Evolutionary conservation across 495 filamentous ascomycete species (phyloP).

Genomic region (Annulohypoxylon stygium): DNA sequence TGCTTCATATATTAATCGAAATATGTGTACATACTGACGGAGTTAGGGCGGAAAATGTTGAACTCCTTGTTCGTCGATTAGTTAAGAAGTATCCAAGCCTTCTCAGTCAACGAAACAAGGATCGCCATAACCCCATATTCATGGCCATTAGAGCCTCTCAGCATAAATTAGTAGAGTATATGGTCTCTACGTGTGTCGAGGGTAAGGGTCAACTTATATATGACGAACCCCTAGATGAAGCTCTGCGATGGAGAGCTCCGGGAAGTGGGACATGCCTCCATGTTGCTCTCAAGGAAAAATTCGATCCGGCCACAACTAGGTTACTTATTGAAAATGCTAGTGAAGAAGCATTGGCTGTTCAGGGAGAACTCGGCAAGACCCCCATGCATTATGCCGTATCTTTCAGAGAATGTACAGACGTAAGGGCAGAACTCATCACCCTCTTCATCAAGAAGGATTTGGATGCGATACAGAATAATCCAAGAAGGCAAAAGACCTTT

Average conservation of each 20-base stretch:
- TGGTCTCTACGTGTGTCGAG: conserved; percentile 2
- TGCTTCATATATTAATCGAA: conserved; percentile 6
- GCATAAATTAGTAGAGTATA: conserved; percentile 8
- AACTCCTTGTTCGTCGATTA: conserved; percentile 3
- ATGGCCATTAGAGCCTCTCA: conserved; percentile 13
- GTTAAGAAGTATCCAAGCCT: conserved; percentile 1
- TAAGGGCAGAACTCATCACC: not conserved
- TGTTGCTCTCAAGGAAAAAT: conserved; percentile 2
- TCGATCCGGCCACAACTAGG: not conserved
- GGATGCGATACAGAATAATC: not conserved
- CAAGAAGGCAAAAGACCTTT: not conserved
- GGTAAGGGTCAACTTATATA: not conserved
- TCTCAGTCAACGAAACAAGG: not conserved
- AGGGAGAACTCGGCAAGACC: conserved; percentile 1
- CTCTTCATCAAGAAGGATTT: conserved; percentile 4
- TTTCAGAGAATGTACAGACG: not conserved
- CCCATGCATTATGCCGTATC: conserved; percentile 6
- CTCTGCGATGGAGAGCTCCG: not conserved
- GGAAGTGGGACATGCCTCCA: conserved; percentile 3
- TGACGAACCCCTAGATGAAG: not conserved
- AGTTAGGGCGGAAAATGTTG: not conserved
- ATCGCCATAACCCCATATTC: not conserved
- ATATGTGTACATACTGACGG: not conserved
- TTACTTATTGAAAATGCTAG: conserved; percentile 14
- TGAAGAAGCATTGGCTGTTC: conserved; percentile 8